Percentiles rank a stretch among this genome's conserved stretches.
phyloP scores from a whole-genome alignment of 108 stramenopile genomes.

The Bacterosira constricta region DNA sequence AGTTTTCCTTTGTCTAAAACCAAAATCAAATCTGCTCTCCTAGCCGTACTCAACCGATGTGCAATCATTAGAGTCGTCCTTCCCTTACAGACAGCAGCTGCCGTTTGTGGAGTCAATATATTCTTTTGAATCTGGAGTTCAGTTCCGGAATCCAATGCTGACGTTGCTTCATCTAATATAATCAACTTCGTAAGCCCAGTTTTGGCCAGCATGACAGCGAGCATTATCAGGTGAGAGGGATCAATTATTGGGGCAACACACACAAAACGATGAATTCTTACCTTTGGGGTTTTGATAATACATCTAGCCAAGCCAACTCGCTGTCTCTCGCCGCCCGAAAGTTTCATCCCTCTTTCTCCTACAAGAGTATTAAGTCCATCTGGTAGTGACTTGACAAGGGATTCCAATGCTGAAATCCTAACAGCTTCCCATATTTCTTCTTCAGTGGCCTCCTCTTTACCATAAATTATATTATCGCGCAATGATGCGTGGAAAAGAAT shows the following conservation, averaged over 20 bases:
- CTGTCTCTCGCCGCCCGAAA: slow-evolving; percentile 83
- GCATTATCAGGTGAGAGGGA: too few relatives aligned
- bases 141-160: slow-evolving; percentile 77
- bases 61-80: slow-evolving; percentile 80
- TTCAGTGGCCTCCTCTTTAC: slow-evolving; percentile 53
- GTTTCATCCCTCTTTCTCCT: slow-evolving; percentile 85
- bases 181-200: too few relatives aligned
- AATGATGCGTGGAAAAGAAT: slow-evolving; percentile 79
- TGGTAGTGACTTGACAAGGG: slow-evolving; percentile 53
- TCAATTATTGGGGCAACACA: too few relatives aligned
- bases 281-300: slow-evolving; percentile 50
- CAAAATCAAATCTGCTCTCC: slow-evolving; percentile 61
- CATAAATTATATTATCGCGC: slow-evolving; percentile 68
- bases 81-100: slow-evolving; percentile 28
- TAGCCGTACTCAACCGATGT: slow-evolving; percentile 77
- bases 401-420: slow-evolving; percentile 35
- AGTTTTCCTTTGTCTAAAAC: slow-evolving; percentile 61
- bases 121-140: slow-evolving; percentile 55
- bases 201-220: too few relatives aligned
- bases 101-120: slow-evolving; percentile 46
- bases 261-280: not conserved
- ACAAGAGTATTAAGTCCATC: slow-evolving; percentile 78
- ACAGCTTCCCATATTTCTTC: slow-evolving; percentile 58
- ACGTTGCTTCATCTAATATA: slow-evolving; percentile 87
- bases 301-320: slow-evolving; percentile 80